Evolutionary conservation across 371 early-diverging fungal genomes (phyloP), one percentile per base, ranked within the genome.

Genomic region (Mortierella sp.): DNA sequence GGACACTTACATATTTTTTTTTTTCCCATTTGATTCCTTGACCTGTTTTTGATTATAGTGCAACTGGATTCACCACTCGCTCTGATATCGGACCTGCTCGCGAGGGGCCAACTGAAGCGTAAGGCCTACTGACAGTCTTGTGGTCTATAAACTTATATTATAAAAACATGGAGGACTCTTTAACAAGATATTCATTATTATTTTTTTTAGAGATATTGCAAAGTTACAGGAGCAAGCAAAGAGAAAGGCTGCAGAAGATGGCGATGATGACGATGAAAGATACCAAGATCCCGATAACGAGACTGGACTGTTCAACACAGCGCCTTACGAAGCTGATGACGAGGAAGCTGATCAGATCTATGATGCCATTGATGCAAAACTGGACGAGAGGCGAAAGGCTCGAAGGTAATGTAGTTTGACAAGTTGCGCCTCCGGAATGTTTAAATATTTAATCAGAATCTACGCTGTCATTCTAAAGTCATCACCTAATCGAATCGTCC

Each of bases 81-180:
- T 96, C 98, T 5, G 98, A 98, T 88, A 96, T 98, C 72, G 99
- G 98, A 70, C 97, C 98, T 37, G 98, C 97, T 5, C 91, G 97
- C 81, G 98, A 96, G 72, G 89, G 87, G 4, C 80, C 89, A 57
- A 78, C 87, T 35, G 88, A 89, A 62, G 88, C 87, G 84, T 91
- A 88, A 70, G 80, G 24, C 16, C 32, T 24, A 51, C 6, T 1
- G 6, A 51, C 10, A 51, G 18, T 6, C 5, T 40, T 26, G 14
- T 5, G 51, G 8, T 51, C 43, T 40, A 40, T 14, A 14, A 40
- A 30, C 30, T 30, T 14, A 5, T 20, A 18, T 47, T 20, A 47
- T 10, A 5, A 47, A 20, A 20, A 14, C 14, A 0, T 20, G 49
- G 49, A 45, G 16, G 4, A 2, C 16, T 39, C 6, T 10, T 6